phyloP scores from a whole-genome alignment of 2,329 filamentous ascomycete species.

The Alternaria tenuissima region DNA sequence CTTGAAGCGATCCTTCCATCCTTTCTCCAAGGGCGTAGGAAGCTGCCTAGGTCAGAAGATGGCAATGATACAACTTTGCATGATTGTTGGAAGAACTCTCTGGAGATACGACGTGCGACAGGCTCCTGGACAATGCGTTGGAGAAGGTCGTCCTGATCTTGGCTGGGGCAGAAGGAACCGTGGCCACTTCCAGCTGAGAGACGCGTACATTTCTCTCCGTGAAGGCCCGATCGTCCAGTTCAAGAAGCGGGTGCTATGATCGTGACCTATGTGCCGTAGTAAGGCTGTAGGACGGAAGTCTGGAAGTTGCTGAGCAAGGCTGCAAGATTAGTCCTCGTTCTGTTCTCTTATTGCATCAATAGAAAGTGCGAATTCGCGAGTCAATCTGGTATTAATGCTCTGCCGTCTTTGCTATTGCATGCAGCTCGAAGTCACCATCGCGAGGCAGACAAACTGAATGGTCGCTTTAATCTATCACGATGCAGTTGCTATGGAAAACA shows the following conservation, averaged over 20 bases:
- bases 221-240: not conserved
- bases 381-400: not conserved
- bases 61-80: conserved; percentile 16
- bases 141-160: conserved; percentile 2
- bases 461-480: not conserved
- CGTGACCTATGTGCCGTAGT: not conserved
- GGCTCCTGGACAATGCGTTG: not conserved
- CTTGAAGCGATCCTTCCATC: conserved; percentile 19
- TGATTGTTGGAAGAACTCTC: not conserved
- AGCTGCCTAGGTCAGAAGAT: conserved; percentile 38
- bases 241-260: conserved; percentile 4
- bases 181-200: not conserved
- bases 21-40: conserved; percentile 34
- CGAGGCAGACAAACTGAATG: too few species aligned
- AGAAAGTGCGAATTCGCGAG: not conserved
- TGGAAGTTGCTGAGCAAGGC: not conserved
- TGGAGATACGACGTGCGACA: conserved; percentile 3
- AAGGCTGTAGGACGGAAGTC: not conserved
- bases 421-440: too few species aligned
- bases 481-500: too few species aligned
- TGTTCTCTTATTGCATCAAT: not conserved
- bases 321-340: not conserved
- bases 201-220: not conserved
- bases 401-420: too few species aligned
- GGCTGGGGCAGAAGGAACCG: conserved; percentile 1